Base-by-base conservation (phyloP, 352 stramenopile genomes). In the Globisporangium iwayamae region DNA sequence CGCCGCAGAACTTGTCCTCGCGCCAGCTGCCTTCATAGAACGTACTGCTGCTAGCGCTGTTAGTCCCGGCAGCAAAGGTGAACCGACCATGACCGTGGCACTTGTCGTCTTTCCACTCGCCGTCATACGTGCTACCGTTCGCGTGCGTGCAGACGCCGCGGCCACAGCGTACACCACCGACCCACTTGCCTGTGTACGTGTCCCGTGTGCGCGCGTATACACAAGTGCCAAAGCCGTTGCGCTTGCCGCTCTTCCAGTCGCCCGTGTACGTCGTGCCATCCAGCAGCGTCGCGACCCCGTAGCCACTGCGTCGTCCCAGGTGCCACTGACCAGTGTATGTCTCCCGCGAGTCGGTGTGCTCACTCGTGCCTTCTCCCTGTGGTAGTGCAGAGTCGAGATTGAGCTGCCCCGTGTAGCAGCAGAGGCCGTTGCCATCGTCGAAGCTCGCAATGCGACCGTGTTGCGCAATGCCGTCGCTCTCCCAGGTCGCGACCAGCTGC, bases 11-110 rank as follows among this genome's bases (percentile, higher is more conserved):
- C 30, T 81, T 71, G 63, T 93, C 85, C 32, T 76, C 66, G 51
- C 87, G 72, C 88, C 87, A 97, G 51, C 93, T 77, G 22, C 90
- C 89, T 46, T 89, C 74, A 61, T 95, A 96, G 56, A 91, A 86
- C 25, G 84, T 91, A 4, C 18, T 32, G 1, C 20, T 46, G 11
- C 32, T 46, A 46, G 20, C 16, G 16, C 18, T 34, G 22, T 13
- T 47, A 16, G 11, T 28, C n/a, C 36, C 22, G 4, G 38, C 85
- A 6, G 73, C 55, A 57, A 93, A 95, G 32, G 68, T 82, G 67
- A 88, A 94, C 45, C 81, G 71, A 0, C 90, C 90, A 20, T 76
- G 56, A 28, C 90, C 89, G 57, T 97, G 89, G 62, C 86, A 83
- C 45, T 82, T 69, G 71, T 95, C 85, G 65, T 91, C 78, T 4